phyloP scores from a whole-genome alignment of 345 rosid genomes.

The Salix caprea region DNA sequence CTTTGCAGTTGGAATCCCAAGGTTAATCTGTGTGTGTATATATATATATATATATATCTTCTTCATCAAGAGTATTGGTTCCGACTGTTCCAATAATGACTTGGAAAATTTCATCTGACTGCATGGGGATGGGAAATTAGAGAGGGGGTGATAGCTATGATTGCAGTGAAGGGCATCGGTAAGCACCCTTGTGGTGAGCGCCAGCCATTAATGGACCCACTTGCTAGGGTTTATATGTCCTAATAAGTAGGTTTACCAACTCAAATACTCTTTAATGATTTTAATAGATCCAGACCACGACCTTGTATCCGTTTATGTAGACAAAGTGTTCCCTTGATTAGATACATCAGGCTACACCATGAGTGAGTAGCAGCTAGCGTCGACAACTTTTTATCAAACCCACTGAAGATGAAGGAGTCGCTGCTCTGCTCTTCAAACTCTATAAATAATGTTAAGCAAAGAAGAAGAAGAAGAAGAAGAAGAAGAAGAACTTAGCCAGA shows the following conservation, averaged over 20 bases:
- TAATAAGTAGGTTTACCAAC: slow-evolving; percentile 59
- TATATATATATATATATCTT: not conserved
- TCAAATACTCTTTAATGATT: slow-evolving; percentile 18
- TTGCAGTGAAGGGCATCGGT: slow-evolving; percentile 27
- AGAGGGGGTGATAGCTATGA: slow-evolving; percentile 27
- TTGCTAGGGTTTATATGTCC: slow-evolving; percentile 21
- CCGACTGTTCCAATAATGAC: not conserved
- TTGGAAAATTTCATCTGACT: not conserved
- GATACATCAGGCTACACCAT: slow-evolving; percentile 39
- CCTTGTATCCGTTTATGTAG: slow-evolving; percentile 41
- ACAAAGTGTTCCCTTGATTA: slow-evolving; percentile 74
- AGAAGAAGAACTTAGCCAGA: too few relatives aligned
- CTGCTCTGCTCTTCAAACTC: slow-evolving; percentile 10
- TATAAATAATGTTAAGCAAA: not conserved
- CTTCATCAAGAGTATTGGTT: not conserved
- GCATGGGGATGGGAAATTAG: slow-evolving; percentile 6
- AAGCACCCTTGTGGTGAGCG: slow-evolving; percentile 3
- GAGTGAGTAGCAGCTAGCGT: slow-evolving; percentile 7
- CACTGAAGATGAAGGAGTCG: not conserved
- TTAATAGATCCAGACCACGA: slow-evolving; percentile 28
- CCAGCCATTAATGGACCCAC: slow-evolving; percentile 23
- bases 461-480: not conserved
- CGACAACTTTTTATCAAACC: slow-evolving; percentile 19
- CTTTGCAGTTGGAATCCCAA: not conserved
- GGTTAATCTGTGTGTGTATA: not conserved